Evolutionary conservation across 768 basidiomycete species (phyloP).

Genomic region (Neoboletus brunneissimus): DNA sequence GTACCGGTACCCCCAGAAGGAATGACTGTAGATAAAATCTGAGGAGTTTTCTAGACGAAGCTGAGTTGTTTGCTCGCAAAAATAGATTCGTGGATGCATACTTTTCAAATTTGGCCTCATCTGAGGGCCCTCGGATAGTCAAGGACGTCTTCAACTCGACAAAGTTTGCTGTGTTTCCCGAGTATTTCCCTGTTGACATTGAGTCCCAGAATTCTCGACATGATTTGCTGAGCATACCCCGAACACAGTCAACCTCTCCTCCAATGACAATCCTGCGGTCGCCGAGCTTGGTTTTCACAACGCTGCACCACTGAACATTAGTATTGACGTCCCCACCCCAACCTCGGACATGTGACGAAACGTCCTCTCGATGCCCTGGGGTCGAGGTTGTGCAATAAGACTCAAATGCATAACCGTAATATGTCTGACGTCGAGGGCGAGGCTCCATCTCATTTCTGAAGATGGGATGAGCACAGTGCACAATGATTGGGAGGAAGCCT

Average conservation of each 20-base stretch:
- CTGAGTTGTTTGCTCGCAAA: background rate
- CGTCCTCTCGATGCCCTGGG: conserved; percentile 21
- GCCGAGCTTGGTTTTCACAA: conserved; percentile 83
- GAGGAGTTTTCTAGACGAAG: conserved; percentile 66
- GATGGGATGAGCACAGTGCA: background rate
- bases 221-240: conserved; percentile 44
- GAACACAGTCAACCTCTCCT: conserved; percentile 89
- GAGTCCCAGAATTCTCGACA: background rate
- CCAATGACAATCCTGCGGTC: conserved; percentile 72
- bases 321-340: conserved; percentile 86
- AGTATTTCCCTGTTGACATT: conserved; percentile 50
- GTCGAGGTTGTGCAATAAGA: conserved; percentile 69
- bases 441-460: conserved; percentile 64
- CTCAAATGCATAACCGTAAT: conserved; percentile 89
- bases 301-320: conserved; percentile 87
- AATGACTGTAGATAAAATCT: conserved; percentile 93
- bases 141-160: conserved; percentile 89
- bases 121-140: conserved; percentile 57
- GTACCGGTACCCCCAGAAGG: conserved; percentile 84
- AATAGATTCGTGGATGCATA: conserved; percentile 31
- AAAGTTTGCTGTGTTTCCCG: conserved; percentile 61
- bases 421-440: conserved; percentile 60
- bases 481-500: background rate
- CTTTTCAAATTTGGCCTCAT: conserved; percentile 80
- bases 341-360: conserved; percentile 37